Base-by-base conservation (phyloP, 2,329 filamentous ascomycete genomes). In the Colletotrichum tamarilloi region DNA sequence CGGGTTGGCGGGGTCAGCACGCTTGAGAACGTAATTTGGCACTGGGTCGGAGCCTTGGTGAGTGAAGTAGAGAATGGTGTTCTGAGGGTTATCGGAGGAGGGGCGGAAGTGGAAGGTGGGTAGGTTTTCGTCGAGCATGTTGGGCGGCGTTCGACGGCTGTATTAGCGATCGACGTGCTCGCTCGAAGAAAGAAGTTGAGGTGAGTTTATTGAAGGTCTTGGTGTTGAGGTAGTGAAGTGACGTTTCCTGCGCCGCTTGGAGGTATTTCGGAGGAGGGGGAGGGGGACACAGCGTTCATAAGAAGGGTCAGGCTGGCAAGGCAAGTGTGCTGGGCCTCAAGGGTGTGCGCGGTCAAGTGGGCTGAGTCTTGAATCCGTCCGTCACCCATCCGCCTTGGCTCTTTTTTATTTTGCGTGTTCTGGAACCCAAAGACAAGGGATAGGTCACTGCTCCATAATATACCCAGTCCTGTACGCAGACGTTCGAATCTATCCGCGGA, bases 101-200 rank as follows among this genome's bases (percentile, higher is more conserved):
- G 84, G 83, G 75, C 85, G 87, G 80, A 88, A 88, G 77, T 85
- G 87, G 79, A 91, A 92, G 57, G 88, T 95, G 68, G 95, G 95
- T n/a, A 98, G 90, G 82, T 95, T 97, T 82, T 97, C 94, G 91
- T 98, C 95, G 78, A 97, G 89, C 95, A 98, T 98, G 71, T 76
- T 81, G 77, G 71, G 56, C 66, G 67, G 59, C 28, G 46, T 7
- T 8, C 52, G 63, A 49, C 8, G 42, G 67, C 53, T 66, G 32
- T 22, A 19, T 53, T 8, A 26, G 32, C 4, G 16, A 26, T 6
- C 30, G 30, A n/a, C 63, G n/a, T 9, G 19, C 38, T 49, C 24
- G 26, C 52, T 59, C 63, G 30, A 59, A 16, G 32, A 22, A 66
- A 22, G n/a, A 59, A 22, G n/a, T 57, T 53, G 12, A 59, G 16